These are phyloP conservation scores for Thelephora aurantiotincta DNA, from an alignment of 768 basidiomycete species.

Conservation along the genomic window DNA sequence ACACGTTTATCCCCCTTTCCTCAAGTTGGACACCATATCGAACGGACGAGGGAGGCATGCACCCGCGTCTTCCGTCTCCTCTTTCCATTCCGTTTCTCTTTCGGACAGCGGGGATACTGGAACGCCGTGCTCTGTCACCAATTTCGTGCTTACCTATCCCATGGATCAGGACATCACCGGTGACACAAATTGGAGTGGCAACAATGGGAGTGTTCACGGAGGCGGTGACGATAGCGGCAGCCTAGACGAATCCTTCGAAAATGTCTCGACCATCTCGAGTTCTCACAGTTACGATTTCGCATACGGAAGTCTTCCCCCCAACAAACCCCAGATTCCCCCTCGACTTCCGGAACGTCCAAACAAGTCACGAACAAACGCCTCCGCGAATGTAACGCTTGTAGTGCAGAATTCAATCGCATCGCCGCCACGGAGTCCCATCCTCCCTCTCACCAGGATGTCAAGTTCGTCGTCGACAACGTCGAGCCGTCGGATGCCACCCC, in stretches of 20 bases:
- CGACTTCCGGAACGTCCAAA: constrained; percentile 16
- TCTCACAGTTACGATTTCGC: constrained; percentile 31
- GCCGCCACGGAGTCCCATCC: constrained; percentile 3
- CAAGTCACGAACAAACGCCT: background rate
- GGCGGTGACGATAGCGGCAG: constrained; percentile 29
- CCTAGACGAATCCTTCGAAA: constrained; percentile 61
- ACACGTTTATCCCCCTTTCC: constrained; percentile 39
- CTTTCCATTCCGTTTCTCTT: constrained; percentile 73
- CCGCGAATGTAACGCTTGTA: constrained; percentile 6
- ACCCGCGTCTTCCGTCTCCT: constrained; percentile 61
- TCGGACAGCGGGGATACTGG: constrained; percentile 38
- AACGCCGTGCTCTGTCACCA: constrained; percentile 11
- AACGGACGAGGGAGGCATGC: constrained; percentile 29
- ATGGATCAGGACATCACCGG: constrained; percentile 22
- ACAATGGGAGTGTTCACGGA: too few species aligned
- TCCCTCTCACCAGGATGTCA: constrained; percentile 3
- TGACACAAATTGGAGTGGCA: too few species aligned
- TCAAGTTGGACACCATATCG: constrained; percentile 20
- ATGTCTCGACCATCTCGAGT: constrained; percentile 37
- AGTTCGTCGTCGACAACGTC: constrained; percentile 11
- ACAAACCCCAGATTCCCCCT: constrained; percentile 14
- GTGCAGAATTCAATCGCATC: constrained; percentile 1
- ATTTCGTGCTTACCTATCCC: constrained; percentile 23
- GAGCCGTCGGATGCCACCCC: constrained; percentile 10
- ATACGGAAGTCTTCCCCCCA: constrained; percentile 12